Evolutionary conservation across 164 flowering plant genomes (phyloP).

Genomic region (Protea cynaroides): DNA sequence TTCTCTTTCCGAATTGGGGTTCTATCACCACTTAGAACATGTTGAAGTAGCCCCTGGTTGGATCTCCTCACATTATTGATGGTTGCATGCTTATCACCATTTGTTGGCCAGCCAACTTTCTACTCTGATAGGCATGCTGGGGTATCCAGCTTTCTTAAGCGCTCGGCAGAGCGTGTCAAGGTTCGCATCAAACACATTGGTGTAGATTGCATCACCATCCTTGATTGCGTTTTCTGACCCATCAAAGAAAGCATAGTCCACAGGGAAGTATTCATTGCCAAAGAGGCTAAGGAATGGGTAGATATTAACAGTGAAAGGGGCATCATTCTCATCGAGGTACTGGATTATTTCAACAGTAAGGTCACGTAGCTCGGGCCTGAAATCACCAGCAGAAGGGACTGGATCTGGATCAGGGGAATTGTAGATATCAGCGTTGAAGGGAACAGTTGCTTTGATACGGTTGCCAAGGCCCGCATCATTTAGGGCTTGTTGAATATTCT

Average conservation of each 20-base stretch:
- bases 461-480: conserved; percentile 41
- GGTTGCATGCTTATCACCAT: conserved; percentile 69
- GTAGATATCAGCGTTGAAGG: conserved; percentile 80
- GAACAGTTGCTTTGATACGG: conserved; percentile 58
- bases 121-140: conserved; percentile 55
- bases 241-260: conserved; percentile 87
- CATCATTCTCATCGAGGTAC: conserved; percentile 37
- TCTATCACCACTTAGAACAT: conserved; percentile 51
- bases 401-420: conserved; percentile 64
- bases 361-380: conserved; percentile 63
- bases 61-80: conserved; percentile 53
- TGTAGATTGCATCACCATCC: conserved; percentile 51
- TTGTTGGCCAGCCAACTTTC: conserved; percentile 99
- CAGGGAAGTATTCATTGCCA: conserved; percentile 56
- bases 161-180: conserved; percentile 71
- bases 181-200: conserved; percentile 87
- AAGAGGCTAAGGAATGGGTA: conserved; percentile 93
- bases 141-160: conserved; percentile 55
- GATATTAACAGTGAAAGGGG: conserved; percentile 88
- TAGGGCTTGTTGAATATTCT: conserved; percentile 64
- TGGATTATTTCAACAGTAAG: conserved; percentile 48
- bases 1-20: conserved; percentile 58
- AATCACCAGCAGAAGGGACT: conserved; percentile 83
- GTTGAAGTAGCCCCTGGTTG: conserved; percentile 67
- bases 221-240: conserved; percentile 41